These are phyloP conservation scores for Mortierella sp. DNA, from an alignment of 371 early-diverging fungal genomes.

Conservation along the genomic window DNA sequence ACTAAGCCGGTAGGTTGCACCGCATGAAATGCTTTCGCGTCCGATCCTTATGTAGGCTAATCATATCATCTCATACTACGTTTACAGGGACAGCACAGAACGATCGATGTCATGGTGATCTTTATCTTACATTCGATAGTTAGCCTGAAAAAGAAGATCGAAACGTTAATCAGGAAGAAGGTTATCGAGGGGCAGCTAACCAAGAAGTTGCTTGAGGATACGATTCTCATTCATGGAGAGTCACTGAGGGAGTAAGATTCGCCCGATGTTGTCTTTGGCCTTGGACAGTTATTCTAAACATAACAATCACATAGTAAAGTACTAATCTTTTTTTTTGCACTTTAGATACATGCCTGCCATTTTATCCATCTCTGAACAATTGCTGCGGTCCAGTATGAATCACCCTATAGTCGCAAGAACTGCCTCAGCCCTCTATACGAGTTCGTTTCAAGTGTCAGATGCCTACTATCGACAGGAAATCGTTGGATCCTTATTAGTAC, in stretches of 20 bases:
- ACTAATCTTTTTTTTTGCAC: neutral
- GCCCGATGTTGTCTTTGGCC: neutral
- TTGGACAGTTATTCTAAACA: no score
- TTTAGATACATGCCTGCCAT: slow-evolving; percentile 68
- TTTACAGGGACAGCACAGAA: slow-evolving; percentile 58
- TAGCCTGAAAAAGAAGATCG: slow-evolving; percentile 74
- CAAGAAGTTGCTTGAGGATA: slow-evolving; percentile 61
- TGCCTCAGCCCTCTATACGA: slow-evolving; percentile 63
- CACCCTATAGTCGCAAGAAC: slow-evolving; percentile 58
- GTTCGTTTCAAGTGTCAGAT: slow-evolving; percentile 67
- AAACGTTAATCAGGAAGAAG: slow-evolving; percentile 67
- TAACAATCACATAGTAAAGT: no score
- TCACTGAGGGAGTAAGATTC: slow-evolving; percentile 61
- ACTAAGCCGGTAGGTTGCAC: slow-evolving; percentile 27
- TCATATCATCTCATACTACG: neutral
- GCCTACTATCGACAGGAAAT: slow-evolving; percentile 82
- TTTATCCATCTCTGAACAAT: slow-evolving; percentile 70
- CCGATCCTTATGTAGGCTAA: no score
- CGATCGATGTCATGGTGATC: slow-evolving; percentile 75
- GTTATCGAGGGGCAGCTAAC: slow-evolving; percentile 65
- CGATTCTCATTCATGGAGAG: slow-evolving; percentile 62
- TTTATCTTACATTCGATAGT: slow-evolving; percentile 75
- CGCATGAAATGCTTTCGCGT: neutral
- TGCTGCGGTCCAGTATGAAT: slow-evolving; percentile 68
- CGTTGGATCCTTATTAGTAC: slow-evolving; percentile 81